Percentiles rank a stretch among this genome's conserved stretches.
phyloP scores from a whole-genome alignment of 257 asterid genomes.

The Petrea volubilis region DNA sequence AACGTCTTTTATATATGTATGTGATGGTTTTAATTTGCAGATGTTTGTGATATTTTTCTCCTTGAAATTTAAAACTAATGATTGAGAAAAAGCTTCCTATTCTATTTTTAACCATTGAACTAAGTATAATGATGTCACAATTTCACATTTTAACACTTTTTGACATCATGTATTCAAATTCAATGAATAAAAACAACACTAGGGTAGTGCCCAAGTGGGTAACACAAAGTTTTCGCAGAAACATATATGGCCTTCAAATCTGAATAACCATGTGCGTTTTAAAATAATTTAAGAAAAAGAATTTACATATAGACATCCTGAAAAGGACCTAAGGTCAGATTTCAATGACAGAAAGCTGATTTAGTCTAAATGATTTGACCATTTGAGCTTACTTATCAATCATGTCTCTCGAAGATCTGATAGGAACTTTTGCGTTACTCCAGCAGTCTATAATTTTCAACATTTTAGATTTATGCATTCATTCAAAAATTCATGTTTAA shows the following conservation, averaged over 20 bases:
- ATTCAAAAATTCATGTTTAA: background rate
- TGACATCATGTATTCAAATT: too few relatives aligned
- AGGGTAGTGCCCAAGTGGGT: too few relatives aligned
- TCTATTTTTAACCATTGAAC: too few relatives aligned
- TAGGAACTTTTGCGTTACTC: background rate
- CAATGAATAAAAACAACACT: too few relatives aligned
- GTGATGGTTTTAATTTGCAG: too few relatives aligned
- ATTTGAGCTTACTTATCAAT: background rate
- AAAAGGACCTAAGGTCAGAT: background rate
- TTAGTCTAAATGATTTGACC: background rate
- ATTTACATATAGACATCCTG: background rate
- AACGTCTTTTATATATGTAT: too few relatives aligned
- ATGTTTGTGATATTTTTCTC: too few relatives aligned
- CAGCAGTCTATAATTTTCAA: background rate
- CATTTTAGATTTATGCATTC: background rate
- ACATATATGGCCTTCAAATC: background rate
- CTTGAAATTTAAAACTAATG: background rate
- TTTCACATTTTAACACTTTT: too few relatives aligned
- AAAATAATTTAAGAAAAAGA: background rate
- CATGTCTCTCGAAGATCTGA: background rate
- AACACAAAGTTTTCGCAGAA: too few relatives aligned
- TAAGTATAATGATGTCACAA: too few relatives aligned
- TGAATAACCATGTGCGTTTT: background rate
- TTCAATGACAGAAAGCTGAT: background rate
- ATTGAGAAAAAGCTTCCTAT: background rate